A percentile compares a stretch with the other conserved stretches of the same genome.
Conservation (phyloP, 2,329 filamentous ascomycete species). For the Aspergillus brunneoviolaceus region DNA sequence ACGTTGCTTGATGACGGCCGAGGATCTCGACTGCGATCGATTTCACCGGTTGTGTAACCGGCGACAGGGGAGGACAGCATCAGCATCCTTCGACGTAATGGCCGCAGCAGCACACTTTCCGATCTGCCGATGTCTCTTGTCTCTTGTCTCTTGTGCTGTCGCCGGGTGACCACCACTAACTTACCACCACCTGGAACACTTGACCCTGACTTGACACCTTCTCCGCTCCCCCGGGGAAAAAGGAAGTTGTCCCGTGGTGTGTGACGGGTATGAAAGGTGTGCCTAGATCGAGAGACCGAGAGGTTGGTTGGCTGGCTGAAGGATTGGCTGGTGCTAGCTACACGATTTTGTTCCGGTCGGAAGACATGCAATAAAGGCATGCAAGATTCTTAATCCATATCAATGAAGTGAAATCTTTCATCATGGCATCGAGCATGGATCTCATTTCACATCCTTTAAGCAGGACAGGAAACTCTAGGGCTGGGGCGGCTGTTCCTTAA, state of each 20-base stretch:
- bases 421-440: too few relatives aligned
- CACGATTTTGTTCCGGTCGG: not conserved
- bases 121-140: too few relatives aligned
- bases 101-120: not conserved
- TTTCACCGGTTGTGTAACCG: constrained; percentile 1
- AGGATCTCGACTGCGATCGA: constrained; percentile 7
- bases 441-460: not conserved
- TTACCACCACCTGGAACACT: too few relatives aligned
- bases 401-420: not conserved
- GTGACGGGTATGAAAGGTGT: not conserved
- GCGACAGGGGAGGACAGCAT: not conserved
- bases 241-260: not conserved
- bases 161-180: not conserved
- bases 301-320: not conserved
- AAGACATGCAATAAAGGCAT: not conserved
- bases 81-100: not conserved
- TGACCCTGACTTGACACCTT: not conserved
- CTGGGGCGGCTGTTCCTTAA: constrained; percentile 1
- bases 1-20: not conserved
- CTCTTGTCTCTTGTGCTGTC: not conserved
- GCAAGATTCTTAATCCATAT: not conserved
- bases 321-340: not conserved
- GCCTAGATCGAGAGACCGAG: not conserved
- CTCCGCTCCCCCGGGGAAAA: not conserved
- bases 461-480: not conserved